phyloP scores from a whole-genome alignment of 768 basidiomycete species.

The Psilocybe sp. region DNA sequence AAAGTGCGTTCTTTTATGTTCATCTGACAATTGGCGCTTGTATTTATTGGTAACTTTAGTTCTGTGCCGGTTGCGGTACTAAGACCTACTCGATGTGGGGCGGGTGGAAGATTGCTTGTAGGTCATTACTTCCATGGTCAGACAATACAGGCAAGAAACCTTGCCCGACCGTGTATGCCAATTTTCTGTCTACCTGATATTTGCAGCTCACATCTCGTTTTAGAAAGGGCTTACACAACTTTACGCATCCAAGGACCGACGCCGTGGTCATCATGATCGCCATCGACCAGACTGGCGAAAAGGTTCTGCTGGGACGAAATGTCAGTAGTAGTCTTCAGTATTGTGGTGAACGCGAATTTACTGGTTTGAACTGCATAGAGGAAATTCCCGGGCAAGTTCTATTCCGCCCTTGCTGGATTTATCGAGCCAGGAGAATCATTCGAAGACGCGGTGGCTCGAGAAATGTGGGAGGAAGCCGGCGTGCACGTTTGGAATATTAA shows the following conservation, averaged over 20 bases:
- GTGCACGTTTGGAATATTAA: slow-evolving; percentile 79
- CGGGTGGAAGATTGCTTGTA: slow-evolving; percentile 92
- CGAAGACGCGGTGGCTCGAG: slow-evolving; percentile 89
- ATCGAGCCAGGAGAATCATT: slow-evolving; percentile 93
- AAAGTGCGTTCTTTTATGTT: slow-evolving; percentile 45
- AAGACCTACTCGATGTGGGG: slow-evolving; percentile 86
- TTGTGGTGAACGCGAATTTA: neutral
- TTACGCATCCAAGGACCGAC: slow-evolving; percentile 77
- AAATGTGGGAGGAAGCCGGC: slow-evolving; percentile 96
- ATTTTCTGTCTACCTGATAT: neutral
- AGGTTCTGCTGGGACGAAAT: slow-evolving; percentile 83
- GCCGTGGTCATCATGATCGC: slow-evolving; percentile 91
- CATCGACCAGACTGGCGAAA: slow-evolving; percentile 75
- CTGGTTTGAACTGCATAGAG: slow-evolving; percentile 33
- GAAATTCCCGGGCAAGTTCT: slow-evolving; percentile 68
- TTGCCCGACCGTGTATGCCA: slow-evolving; percentile 66
- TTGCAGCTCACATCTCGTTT: neutral
- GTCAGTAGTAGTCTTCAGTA: slow-evolving; percentile 43
- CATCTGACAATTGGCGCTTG: neutral
- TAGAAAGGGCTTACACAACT: slow-evolving; percentile 87
- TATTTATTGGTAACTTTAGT: slow-evolving; percentile 40
- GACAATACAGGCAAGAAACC: slow-evolving; percentile 60
- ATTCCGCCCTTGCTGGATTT: slow-evolving; percentile 91
- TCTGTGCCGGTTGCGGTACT: slow-evolving; percentile 86
- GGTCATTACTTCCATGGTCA: slow-evolving; percentile 71